Conservation (phyloP, 2,329 filamentous ascomycete genomes). For the Raffaelea albimanens region DNA sequence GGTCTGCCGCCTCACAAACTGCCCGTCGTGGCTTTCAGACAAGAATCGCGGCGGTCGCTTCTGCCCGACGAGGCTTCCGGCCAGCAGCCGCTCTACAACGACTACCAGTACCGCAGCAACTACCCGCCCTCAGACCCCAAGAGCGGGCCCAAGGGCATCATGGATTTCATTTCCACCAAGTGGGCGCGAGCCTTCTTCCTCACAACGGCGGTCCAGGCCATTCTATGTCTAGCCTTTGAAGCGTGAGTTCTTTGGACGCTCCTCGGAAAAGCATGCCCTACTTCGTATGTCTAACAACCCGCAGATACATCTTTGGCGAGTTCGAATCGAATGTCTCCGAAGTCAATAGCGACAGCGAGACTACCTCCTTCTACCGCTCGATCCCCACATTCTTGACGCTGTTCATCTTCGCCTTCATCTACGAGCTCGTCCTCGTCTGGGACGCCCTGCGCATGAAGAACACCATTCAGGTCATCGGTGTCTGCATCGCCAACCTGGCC, state of each 20-base stretch:
- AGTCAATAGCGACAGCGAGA: conserved; percentile 29
- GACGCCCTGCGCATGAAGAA: conserved; percentile 92
- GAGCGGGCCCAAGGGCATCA: conserved; percentile 32
- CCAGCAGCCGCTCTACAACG: conserved; percentile 20
- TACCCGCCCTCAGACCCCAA: conserved; percentile 22
- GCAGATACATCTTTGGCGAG: conserved; percentile 77
- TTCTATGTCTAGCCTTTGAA: conserved; percentile 75
- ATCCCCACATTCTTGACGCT: conserved; percentile 94
- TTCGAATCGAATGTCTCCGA: conserved; percentile 60
- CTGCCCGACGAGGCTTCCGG: conserved; percentile 26
- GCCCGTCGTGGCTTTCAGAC: conserved; percentile 36
- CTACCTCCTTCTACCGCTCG: conserved; percentile 51
- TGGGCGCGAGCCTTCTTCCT: conserved; percentile 87
- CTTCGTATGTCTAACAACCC: background rate
- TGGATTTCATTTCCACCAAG: conserved; percentile 71
- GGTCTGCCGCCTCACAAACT: background rate
- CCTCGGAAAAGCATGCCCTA: no score
- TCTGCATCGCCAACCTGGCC: conserved; percentile 86
- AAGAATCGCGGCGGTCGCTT: conserved; percentile 35
- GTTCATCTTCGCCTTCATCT: conserved; percentile 95
- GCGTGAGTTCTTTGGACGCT: conserved; percentile 69
- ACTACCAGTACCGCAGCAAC: conserved; percentile 24
- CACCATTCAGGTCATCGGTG: conserved; percentile 94
- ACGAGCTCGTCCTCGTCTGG: conserved; percentile 82
- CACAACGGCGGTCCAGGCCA: conserved; percentile 64